Evolutionary conservation across 345 rosid species (phyloP).

Genomic region (Sonneratia alba): DNA sequence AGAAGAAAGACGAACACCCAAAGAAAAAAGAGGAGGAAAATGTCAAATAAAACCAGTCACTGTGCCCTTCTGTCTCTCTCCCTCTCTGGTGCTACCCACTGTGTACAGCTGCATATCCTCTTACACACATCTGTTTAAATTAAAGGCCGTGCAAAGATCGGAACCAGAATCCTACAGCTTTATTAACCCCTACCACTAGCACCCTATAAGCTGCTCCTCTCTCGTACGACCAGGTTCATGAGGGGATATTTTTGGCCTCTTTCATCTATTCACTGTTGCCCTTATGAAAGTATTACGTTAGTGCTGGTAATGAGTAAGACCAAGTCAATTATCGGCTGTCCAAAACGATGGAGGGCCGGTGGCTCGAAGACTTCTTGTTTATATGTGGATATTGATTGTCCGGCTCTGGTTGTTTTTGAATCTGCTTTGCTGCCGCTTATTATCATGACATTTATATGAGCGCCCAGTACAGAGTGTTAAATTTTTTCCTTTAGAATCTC

Average conservation of each 20-base stretch:
- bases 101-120: slow-evolving; percentile 20
- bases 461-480: background rate
- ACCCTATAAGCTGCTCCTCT: background rate
- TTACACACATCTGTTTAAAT: slow-evolving; percentile 6
- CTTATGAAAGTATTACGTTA: background rate
- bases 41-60: slow-evolving; percentile 22
- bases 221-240: background rate
- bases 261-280: background rate
- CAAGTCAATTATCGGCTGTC: background rate
- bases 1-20: background rate
- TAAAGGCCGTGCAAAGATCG: background rate
- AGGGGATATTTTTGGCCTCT: background rate
- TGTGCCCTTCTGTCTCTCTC: slow-evolving; percentile 6
- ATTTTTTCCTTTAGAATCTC: background rate
- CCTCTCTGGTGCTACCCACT: slow-evolving; percentile 5
- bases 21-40: slow-evolving; percentile 4
- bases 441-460: background rate
- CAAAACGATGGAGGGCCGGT: background rate
- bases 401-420: background rate
- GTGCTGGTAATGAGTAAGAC: background rate
- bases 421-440: background rate
- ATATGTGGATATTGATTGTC: background rate
- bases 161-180: background rate
- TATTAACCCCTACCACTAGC: background rate
- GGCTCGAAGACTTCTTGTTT: background rate